Percentiles rank a stretch among this genome's conserved stretches.
Evolutionary conservation across 202 grass and related monocot genomes (phyloP).

Genomic region (Carex sylvatica): DNA sequence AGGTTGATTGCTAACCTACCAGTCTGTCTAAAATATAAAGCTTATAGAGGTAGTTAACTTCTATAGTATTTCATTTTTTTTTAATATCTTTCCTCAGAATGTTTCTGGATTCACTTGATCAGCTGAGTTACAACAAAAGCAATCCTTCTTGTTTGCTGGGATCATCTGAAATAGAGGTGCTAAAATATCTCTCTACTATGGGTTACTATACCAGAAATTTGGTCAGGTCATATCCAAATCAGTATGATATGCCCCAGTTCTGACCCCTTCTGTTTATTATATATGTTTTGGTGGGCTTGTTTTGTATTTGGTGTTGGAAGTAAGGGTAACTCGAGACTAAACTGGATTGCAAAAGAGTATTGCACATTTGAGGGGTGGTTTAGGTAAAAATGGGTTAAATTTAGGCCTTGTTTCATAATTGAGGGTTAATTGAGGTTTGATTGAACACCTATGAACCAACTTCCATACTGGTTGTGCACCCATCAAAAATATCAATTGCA

Average conservation of each 20-base stretch:
- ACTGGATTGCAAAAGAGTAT: background rate
- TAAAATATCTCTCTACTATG: slow-evolving; percentile 16
- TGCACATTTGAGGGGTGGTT: background rate
- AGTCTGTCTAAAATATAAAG: background rate
- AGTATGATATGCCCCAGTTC: background rate
- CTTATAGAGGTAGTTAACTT: slow-evolving; percentile 12
- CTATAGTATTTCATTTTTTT: slow-evolving; percentile 22
- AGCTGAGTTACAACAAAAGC: slow-evolving; percentile 45
- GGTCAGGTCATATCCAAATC: background rate
- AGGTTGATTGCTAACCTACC: background rate
- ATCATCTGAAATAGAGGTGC: slow-evolving; percentile 72
- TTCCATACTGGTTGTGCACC: background rate
- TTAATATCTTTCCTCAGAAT: slow-evolving; percentile 48
- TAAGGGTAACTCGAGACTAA: background rate
- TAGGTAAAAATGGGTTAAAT: slow-evolving; percentile 6
- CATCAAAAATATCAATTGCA: background rate
- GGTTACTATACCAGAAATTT: background rate
- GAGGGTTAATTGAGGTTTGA: slow-evolving; percentile 12
- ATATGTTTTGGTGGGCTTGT: background rate
- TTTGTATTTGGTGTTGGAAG: slow-evolving; percentile 27
- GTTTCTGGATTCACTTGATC: slow-evolving; percentile 94
- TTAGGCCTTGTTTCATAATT: background rate
- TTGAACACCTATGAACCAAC: background rate
- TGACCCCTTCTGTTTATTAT: background rate
- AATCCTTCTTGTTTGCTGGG: slow-evolving; percentile 66